These are phyloP conservation scores for Colletotrichum caudatum DNA, from an alignment of 2,329 filamentous ascomycete species.

Conservation along the genomic window DNA sequence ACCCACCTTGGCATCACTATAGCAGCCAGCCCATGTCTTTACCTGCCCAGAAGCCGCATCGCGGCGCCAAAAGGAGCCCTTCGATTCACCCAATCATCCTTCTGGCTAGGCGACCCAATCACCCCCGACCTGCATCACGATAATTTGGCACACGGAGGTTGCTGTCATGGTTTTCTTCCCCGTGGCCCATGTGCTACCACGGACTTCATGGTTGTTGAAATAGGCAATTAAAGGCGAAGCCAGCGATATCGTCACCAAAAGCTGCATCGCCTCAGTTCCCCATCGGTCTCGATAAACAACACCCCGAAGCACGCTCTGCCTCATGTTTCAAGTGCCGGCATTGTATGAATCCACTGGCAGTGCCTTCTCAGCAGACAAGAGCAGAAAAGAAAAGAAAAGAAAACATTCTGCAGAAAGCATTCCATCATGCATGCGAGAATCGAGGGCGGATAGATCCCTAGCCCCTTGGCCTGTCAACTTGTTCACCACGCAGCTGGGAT, in stretches of 20 bases:
- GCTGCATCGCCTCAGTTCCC: not conserved
- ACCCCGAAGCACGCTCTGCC: conserved; percentile 8
- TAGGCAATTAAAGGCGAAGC: conserved; percentile 23
- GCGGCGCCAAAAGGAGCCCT: conserved; percentile 1
- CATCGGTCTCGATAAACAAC: conserved; percentile 15
- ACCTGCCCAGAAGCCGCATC: not conserved
- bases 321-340: conserved; percentile 20
- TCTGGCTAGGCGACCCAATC: conserved; percentile 19
- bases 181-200: conserved; percentile 8
- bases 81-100: not conserved
- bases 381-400: not conserved
- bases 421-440: conserved; percentile 16
- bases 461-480: not conserved
- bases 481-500: not conserved
- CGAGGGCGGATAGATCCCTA: not conserved
- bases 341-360: conserved; percentile 10
- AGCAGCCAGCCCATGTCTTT: conserved; percentile 17
- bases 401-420: not conserved
- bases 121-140: conserved; percentile 31
- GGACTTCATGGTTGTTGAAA: not conserved
- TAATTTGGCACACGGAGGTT: not conserved
- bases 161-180: not conserved
- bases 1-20: conserved; percentile 28
- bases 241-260: not conserved
- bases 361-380: not conserved